Conservation (phyloP, 768 basidiomycete species). For the Pholiota microspora region DNA sequence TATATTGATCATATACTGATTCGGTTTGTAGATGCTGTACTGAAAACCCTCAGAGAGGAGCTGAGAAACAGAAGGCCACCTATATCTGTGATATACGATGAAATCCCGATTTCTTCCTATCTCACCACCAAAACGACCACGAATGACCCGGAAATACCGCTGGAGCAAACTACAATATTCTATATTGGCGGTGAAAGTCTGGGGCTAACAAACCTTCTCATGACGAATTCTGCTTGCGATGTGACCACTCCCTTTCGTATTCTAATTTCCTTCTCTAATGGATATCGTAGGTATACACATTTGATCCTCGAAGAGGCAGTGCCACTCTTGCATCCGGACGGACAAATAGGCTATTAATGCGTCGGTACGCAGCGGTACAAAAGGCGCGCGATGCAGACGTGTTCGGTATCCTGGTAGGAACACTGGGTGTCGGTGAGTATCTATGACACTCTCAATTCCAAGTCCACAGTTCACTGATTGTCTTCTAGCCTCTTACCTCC, state of each 20-base stretch:
- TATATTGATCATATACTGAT: neutral
- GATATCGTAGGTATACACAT: slow-evolving; percentile 65
- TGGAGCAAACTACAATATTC: slow-evolving; percentile 30
- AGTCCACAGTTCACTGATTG: neutral
- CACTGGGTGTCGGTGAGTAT: slow-evolving; percentile 78
- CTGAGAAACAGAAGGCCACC: slow-evolving; percentile 20
- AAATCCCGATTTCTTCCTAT: slow-evolving; percentile 1
- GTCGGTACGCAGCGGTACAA: slow-evolving; percentile 84
- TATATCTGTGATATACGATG: slow-evolving; percentile 32
- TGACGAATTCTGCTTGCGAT: slow-evolving; percentile 69
- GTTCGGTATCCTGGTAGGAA: slow-evolving; percentile 93
- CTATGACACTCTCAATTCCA: slow-evolving; percentile 4
- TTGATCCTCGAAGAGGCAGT: slow-evolving; percentile 57
- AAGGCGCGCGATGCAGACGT: slow-evolving; percentile 90
- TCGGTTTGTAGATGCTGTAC: slow-evolving; percentile 30
- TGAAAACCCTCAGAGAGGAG: slow-evolving; percentile 23
- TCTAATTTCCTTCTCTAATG: neutral
- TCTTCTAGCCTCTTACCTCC: slow-evolving; percentile 72
- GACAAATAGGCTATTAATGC: slow-evolving; percentile 85
- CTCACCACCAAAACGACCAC: neutral
- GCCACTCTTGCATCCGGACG: slow-evolving; percentile 52
- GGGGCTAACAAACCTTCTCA: slow-evolving; percentile 78
- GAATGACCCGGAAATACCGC: slow-evolving; percentile 5
- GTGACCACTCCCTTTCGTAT: slow-evolving; percentile 32
- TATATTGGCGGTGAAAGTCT: slow-evolving; percentile 81